Conservation (phyloP, 1,284 basidiomycete species). For the Schizopora paradoxa region DNA sequence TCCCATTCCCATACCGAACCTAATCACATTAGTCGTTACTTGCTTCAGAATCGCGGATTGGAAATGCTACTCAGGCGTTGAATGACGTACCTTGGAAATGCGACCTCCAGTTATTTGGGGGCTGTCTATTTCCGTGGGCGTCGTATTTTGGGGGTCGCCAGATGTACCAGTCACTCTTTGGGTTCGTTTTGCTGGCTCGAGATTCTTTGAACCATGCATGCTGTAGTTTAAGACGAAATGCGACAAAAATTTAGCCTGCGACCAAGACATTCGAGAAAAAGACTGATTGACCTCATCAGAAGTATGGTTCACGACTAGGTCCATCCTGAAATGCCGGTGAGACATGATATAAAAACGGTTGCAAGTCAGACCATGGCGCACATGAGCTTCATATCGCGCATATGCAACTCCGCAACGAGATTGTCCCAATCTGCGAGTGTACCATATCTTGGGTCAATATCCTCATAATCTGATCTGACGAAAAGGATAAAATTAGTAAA, state of each 20-base stretch:
- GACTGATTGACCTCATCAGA: conserved; percentile 53
- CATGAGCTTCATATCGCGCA: conserved; percentile 68
- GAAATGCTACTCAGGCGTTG: no score
- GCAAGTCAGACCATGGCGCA: conserved; percentile 27
- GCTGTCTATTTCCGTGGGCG: conserved; percentile 43
- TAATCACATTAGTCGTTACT: no score
- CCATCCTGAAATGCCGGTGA: conserved; percentile 46
- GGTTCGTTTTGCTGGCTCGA: conserved; percentile 46
- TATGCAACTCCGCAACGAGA: conserved; percentile 53
- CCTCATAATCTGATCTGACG: conserved; percentile 59
- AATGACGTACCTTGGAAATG: conserved; percentile 51
- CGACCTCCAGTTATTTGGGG: conserved; percentile 73
- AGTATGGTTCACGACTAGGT: conserved; percentile 79
- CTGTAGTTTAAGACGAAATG: no score
- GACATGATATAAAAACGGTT: conserved; percentile 7
- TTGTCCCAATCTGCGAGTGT: conserved; percentile 70
- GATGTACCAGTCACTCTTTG: conserved; percentile 72
- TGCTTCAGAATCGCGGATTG: no score
- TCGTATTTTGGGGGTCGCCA: conserved; percentile 64
- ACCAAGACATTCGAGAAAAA: no score
- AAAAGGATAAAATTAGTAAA: background rate
- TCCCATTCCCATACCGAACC: conserved; percentile 75
- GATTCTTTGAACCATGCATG: conserved; percentile 75
- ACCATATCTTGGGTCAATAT: conserved; percentile 70
- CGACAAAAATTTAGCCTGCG: no score